A percentile compares a stretch with the other conserved stretches of the same genome.
Conservation (phyloP, 495 filamentous ascomycete species). For the Aspergillus olivimuriae region DNA sequence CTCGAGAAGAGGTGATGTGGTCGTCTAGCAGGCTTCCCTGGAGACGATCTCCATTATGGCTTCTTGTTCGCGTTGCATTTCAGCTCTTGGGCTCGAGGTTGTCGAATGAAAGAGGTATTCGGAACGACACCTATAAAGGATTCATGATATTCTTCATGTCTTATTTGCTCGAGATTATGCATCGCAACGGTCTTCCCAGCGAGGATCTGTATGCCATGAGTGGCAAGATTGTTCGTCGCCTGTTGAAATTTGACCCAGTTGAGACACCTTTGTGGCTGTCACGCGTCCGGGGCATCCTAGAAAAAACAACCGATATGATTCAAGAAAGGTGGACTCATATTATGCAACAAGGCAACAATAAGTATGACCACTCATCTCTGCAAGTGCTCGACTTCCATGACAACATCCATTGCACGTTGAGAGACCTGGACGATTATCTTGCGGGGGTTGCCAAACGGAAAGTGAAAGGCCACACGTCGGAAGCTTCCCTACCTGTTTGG, state of each 20-base stretch:
- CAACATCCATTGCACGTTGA: slow-evolving; percentile 4
- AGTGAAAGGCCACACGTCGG: too few species aligned
- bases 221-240: slow-evolving; percentile 43
- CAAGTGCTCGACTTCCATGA: not conserved
- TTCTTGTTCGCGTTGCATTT: slow-evolving; percentile 51
- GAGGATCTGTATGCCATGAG: slow-evolving; percentile 40
- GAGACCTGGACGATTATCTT: slow-evolving; percentile 8
- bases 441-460: not conserved
- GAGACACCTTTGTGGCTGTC: slow-evolving; percentile 7
- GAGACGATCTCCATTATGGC: slow-evolving; percentile 53
- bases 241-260: slow-evolving; percentile 33
- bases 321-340: slow-evolving; percentile 6
- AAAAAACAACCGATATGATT: not conserved
- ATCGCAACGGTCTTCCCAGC: slow-evolving; percentile 8
- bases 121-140: slow-evolving; percentile 41
- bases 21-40: slow-evolving; percentile 36
- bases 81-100: slow-evolving; percentile 24
- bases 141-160: slow-evolving; percentile 49
- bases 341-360: not conserved
- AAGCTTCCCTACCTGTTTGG: too few species aligned
- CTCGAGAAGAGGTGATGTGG: slow-evolving; percentile 56
- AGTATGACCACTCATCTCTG: not conserved
- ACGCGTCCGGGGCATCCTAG: slow-evolving; percentile 4
- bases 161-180: slow-evolving; percentile 29
- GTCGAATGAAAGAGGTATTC: not conserved